A percentile compares a stretch with the other conserved stretches of the same genome.
These are phyloP conservation scores for Moesziomyces parantarcticus DNA, from an alignment of 1,284 basidiomycete genomes.

Conservation along the genomic window DNA sequence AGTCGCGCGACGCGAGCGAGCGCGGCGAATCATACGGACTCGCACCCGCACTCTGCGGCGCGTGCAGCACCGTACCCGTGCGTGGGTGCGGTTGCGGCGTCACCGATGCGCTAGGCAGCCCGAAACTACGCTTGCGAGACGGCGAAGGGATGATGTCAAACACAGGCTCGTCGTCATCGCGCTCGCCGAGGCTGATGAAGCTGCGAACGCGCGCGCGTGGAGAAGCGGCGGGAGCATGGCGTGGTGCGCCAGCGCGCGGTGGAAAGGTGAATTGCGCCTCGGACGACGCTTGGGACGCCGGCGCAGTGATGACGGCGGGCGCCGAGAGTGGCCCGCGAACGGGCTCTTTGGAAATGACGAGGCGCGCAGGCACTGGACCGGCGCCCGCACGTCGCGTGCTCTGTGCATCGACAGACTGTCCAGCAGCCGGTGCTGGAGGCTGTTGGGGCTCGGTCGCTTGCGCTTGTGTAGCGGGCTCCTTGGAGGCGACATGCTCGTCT, in stretches of 20 bases:
- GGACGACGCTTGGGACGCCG: neutral
- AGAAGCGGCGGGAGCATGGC: constrained; percentile 1
- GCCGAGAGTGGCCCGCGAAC: constrained; percentile 20
- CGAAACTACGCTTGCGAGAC: constrained; percentile 21
- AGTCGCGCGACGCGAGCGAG: constrained; percentile 23
- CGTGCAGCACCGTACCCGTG: no score
- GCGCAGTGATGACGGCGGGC: constrained; percentile 13
- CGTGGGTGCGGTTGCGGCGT: neutral
- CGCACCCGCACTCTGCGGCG: neutral
- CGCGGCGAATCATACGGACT: constrained; percentile 14
- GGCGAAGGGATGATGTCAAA: constrained; percentile 41
- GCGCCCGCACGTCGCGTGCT: neutral
- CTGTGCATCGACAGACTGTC: neutral
- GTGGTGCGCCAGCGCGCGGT: constrained; percentile 6
- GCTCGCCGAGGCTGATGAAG: constrained; percentile 15
- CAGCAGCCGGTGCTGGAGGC: neutral
- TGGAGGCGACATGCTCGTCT: constrained; percentile 5
- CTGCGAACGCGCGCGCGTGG: constrained; percentile 10
- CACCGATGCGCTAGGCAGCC: neutral
- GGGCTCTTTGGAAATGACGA: constrained; percentile 23
- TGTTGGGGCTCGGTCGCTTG: neutral
- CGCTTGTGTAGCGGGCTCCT: neutral
- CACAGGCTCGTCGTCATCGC: constrained; percentile 30
- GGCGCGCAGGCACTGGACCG: constrained; percentile 2
- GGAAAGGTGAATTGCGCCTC: constrained; percentile 27